Conservation (phyloP, 2,329 filamentous ascomycete species). For the Capronia americana region DNA sequence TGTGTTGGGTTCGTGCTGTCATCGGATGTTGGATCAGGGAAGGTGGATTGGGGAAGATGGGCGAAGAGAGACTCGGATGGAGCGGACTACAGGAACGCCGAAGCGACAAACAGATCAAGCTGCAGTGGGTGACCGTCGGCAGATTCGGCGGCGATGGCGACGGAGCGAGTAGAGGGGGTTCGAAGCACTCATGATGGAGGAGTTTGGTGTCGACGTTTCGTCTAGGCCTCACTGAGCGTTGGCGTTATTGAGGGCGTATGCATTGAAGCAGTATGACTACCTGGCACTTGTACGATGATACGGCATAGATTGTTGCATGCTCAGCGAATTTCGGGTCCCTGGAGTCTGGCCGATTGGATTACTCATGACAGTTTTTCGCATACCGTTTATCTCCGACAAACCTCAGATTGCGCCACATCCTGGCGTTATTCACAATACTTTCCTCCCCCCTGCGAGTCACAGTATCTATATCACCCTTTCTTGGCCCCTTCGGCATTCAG, state of each 20-base stretch:
- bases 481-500: not conserved
- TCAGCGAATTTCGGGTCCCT: not conserved
- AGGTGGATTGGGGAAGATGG: conserved; percentile 43
- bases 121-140: conserved; percentile 60
- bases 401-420: not conserved
- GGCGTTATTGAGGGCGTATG: conserved; percentile 1
- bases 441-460: not conserved
- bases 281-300: conserved; percentile 6
- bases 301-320: not conserved
- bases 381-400: conserved; percentile 13
- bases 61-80: conserved; percentile 42
- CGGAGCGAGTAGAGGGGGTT: conserved; percentile 10
- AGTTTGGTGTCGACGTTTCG: not conserved
- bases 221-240: conserved; percentile 1
- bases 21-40: conserved; percentile 44
- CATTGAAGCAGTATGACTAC: not conserved
- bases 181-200: conserved; percentile 16
- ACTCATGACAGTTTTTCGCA: not conserved
- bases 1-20: conserved; percentile 53
- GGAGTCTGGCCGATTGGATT: conserved; percentile 1
- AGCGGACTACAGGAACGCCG: conserved; percentile 50
- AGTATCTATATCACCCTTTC: not conserved
- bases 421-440: conserved; percentile 1
- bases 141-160: conserved; percentile 53
- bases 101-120: conserved; percentile 53